Conservation (phyloP, 106 monocot genomes). For the Phalaenopsis aphrodite region DNA sequence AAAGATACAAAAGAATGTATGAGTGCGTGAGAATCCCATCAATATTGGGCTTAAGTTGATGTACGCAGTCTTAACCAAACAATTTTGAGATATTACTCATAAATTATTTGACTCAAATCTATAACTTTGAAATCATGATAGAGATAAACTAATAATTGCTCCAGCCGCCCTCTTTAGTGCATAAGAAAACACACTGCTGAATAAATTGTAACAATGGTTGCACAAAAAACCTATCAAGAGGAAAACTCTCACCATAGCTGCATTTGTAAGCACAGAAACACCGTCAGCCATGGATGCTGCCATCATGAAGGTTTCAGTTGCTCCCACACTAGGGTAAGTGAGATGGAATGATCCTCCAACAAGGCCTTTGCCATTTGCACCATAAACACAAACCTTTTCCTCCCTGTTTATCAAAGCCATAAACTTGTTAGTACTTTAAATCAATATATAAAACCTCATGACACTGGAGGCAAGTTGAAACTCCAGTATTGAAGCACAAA, state of each 20-base stretch:
- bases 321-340: constrained; percentile 51
- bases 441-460: background rate
- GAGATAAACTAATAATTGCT: background rate
- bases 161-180: background rate
- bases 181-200: background rate
- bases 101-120: background rate
- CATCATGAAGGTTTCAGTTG: constrained; percentile 53
- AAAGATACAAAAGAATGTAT: background rate
- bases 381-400: constrained; percentile 26
- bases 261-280: constrained; percentile 37
- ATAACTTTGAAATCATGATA: background rate
- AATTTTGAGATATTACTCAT: background rate
- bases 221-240: background rate
- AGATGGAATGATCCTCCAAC: constrained; percentile 36
- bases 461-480: background rate
- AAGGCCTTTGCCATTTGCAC: constrained; percentile 40
- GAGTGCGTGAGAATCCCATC: too few relatives aligned
- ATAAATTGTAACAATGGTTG: background rate
- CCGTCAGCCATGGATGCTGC: constrained; percentile 46
- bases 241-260: constrained; percentile 24
- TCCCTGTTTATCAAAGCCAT: constrained; percentile 20
- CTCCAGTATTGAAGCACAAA: background rate
- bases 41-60: background rate
- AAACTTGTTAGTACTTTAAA: background rate
- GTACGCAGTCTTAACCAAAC: background rate